Base-by-base conservation (phyloP, 192 early-diverging fungal genomes). In the Podochytrium sp. region DNA sequence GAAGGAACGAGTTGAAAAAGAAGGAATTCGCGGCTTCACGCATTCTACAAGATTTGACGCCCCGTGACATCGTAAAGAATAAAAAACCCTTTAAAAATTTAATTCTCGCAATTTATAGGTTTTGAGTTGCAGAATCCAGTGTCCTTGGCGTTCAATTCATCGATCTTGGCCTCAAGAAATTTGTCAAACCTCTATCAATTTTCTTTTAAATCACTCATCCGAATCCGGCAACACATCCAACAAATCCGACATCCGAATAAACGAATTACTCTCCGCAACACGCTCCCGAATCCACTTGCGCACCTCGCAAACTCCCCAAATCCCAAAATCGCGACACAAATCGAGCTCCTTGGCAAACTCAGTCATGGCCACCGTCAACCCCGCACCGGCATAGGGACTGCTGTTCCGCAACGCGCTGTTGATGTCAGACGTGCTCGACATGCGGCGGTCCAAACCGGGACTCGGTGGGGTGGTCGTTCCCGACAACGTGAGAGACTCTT, bases 291-390 rank as follows among this genome's bases (percentile, higher is more conserved):
- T 75, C 74, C 74, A 75, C 18, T 58, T 57, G 12, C 75, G 16
- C 18, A 76, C 75, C 34, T 76, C 75, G n/a, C 58, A 12, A 16
- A 76, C 65, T 6, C 75, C 75, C 75, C 75, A 76, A 35, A 76
- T 76, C 32, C 75, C 75, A 70, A 70, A 70, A 20, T 18, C 25
- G 6, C 75, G 75, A 52, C 75, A 76, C 25, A 70, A 50, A 29
- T 52, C 51, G 42, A 76, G 14, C 55, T 76, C 66, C 37, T 76
- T 76, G 34, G 51, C 66, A 39, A 76, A 76, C 38, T 76, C 75
- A 23, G 75, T 76, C 75, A 76, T 76, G 20, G 66, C 75, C 7
- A 76, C 75, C 10, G 75, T 76, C 20, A 76, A 33, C 7, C 75
- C 75, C 25, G 75, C 20, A 27, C 16, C 37, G 3, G 47, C n/a